Evolutionary conservation across 2,329 filamentous ascomycete species (phyloP).

Genomic region (Colletotrichum aenigma): DNA sequence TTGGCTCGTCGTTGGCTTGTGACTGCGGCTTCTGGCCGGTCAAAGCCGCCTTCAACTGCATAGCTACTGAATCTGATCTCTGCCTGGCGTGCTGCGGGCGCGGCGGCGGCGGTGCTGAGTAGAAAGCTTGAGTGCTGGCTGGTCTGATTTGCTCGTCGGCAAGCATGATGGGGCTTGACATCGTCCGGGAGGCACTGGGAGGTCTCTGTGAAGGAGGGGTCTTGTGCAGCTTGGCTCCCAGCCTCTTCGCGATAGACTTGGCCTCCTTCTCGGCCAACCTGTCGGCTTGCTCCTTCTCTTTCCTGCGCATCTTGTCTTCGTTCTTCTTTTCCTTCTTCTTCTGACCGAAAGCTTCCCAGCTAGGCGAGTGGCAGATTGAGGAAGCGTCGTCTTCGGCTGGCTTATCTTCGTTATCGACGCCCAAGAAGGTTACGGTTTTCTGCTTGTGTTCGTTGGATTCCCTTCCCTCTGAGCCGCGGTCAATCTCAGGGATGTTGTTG

Average conservation of each 20-base stretch:
- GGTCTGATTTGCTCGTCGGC: slow-evolving; percentile 4
- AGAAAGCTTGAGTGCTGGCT: slow-evolving; percentile 3
- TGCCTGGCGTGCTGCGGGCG: slow-evolving; percentile 10
- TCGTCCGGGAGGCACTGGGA: slow-evolving; percentile 7
- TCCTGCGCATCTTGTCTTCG: slow-evolving; percentile 42
- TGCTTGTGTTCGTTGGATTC: slow-evolving; percentile 29
- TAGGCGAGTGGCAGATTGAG: slow-evolving; percentile 64
- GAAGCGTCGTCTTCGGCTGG: slow-evolving; percentile 49
- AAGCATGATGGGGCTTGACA: slow-evolving; percentile 4
- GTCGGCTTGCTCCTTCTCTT: slow-evolving; percentile 42
- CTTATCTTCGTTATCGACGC: slow-evolving; percentile 33
- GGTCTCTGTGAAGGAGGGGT: slow-evolving; percentile 27
- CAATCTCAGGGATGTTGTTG: slow-evolving; percentile 1
- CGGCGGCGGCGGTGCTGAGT: not conserved
- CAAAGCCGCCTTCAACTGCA: slow-evolving; percentile 18
- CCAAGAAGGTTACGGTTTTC: slow-evolving; percentile 45
- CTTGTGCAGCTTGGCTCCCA: slow-evolving; percentile 41
- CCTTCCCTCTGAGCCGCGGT: slow-evolving; percentile 10
- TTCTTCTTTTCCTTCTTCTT: slow-evolving; percentile 58
- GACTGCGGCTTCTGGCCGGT: slow-evolving; percentile 18
- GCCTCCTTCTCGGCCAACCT: slow-evolving; percentile 36
- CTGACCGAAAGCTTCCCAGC: slow-evolving; percentile 62
- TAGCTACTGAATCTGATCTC: slow-evolving; percentile 19
- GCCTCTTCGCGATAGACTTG: slow-evolving; percentile 40
- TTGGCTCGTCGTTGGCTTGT: slow-evolving; percentile 24